Base-by-base conservation (phyloP, 1,284 basidiomycete species). In the Rhodotorula mucilaginosa region DNA sequence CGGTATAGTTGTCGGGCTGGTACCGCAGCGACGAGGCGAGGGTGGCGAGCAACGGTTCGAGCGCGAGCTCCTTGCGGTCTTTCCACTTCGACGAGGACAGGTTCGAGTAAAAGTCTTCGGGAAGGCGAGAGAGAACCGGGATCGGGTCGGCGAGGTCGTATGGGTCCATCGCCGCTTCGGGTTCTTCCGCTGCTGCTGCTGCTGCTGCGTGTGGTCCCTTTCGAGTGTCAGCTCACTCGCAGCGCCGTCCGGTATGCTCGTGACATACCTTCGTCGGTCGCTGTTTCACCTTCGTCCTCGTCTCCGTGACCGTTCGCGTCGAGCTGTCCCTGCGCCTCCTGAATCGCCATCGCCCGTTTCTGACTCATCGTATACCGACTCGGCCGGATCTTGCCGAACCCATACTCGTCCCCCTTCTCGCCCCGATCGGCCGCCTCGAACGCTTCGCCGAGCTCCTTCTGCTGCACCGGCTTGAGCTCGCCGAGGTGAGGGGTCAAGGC, bases 401-500 rank as follows among this genome's bases (percentile, higher is more conserved):
- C 92, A 8, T n/a, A 72, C 75, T 89, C 90, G 31, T 70, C 74
- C 2, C 89, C 90, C 48, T 90, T 88, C 62, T 87, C 88, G 15
- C 70, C 70, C 6, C 61, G 18, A 78, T 97, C 93, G 84, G 96
- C 85, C 46, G 81, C 83, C 74, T 92, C 92, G 79, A 97, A 99
- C 0, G 88, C 86, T 79, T 97, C 95, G 78, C 93, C 92, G 71
- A 99, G 82, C 79, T 99, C 97, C 80, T 97, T 95, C 58, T 95
- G 88, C 81, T 99, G 97, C n/a, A 99, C 94, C 0, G 97, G 93
- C 81, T 99, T 99, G 73, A 99, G 86, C 76, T 97, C 92, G n/a
- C 87, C 84, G 16, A 99, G 83, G 82, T 89, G 93, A 58, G 93
- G 88, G 67, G 93, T 67, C 71, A 99, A 89, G 1, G 89, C 90